Percentiles rank a stretch among this genome's conserved stretches.
These are phyloP conservation scores for Penicillium bialowiezense DNA, from an alignment of 495 filamentous ascomycete genomes.

Conservation along the genomic window DNA sequence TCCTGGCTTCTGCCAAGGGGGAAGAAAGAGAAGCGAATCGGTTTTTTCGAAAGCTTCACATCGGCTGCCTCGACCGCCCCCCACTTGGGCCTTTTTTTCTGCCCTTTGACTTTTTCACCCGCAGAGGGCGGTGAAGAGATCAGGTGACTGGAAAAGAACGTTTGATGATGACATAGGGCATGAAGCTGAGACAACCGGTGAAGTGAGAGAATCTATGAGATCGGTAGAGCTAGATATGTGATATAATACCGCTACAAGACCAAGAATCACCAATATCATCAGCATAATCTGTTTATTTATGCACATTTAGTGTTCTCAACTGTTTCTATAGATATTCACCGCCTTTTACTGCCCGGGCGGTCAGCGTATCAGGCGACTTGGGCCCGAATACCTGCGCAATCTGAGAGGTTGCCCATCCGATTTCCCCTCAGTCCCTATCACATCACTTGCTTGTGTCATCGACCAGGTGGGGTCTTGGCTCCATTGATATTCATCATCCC, in stretches of 20 bases:
- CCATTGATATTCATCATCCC: slow-evolving; percentile 2
- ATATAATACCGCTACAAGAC: too few relatives aligned
- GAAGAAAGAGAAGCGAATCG: slow-evolving; percentile 12
- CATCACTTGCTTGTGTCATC: slow-evolving; percentile 7
- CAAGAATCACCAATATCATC: too few relatives aligned
- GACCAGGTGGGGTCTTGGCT: slow-evolving; percentile 1
- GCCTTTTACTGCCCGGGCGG: slow-evolving; percentile 1
- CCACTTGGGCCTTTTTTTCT: slow-evolving; percentile 12
- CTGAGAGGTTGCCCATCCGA: not conserved
- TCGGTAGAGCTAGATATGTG: too few relatives aligned
- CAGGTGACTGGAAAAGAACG: slow-evolving; percentile 1
- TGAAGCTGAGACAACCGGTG: not conserved
- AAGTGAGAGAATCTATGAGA: too few relatives aligned
- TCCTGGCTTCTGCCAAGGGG: slow-evolving; percentile 20
- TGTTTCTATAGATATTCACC: not conserved
- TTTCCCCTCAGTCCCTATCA: slow-evolving; percentile 5
- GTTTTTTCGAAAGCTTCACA: slow-evolving; percentile 8
- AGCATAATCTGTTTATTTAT: too few relatives aligned
- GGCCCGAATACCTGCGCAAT: slow-evolving; percentile 26
- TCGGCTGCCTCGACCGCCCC: slow-evolving; percentile 17
- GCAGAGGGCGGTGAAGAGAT: slow-evolving; percentile 4
- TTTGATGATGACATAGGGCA: not conserved
- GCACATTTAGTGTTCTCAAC: too few relatives aligned
- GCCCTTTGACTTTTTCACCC: slow-evolving; percentile 13
- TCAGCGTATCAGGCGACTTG: slow-evolving; percentile 24